phyloP scores from a whole-genome alignment of 2,329 filamentous ascomycete species.

The Calycina marina region DNA sequence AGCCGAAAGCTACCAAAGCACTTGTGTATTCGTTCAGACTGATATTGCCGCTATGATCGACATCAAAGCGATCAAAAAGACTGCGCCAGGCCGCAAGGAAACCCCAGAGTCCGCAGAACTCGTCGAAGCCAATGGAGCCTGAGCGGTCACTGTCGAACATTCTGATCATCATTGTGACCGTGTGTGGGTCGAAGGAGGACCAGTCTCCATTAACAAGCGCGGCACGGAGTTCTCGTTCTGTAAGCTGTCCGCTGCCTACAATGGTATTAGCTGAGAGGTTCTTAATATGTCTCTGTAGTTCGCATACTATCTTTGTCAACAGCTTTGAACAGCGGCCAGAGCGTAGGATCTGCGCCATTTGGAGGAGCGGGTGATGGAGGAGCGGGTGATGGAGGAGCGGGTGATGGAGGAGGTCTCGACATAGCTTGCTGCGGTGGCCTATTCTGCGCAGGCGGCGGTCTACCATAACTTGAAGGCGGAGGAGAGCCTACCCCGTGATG shows the following conservation, averaged over 20 bases:
- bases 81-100: constrained; percentile 90
- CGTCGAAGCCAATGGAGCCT: constrained; percentile 82
- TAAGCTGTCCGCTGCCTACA: constrained; percentile 63
- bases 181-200: constrained; percentile 83
- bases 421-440: constrained; percentile 34
- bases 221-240: constrained; percentile 71
- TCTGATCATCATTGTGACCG: constrained; percentile 96
- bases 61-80: constrained; percentile 90
- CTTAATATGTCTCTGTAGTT: too few relatives aligned
- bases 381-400: constrained; percentile 47
- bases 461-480: constrained; percentile 27
- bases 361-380: constrained; percentile 48
- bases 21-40: constrained; percentile 76
- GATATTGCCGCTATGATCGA: constrained; percentile 76
- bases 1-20: constrained; percentile 84
- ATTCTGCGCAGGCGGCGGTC: constrained; percentile 27
- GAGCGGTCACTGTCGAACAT: constrained; percentile 95
- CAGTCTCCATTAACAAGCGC: constrained; percentile 95
- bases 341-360: constrained; percentile 47
- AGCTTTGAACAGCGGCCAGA: constrained; percentile 76
- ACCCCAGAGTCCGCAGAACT: constrained; percentile 93
- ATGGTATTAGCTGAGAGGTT: too few relatives aligned
- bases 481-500: constrained; percentile 27
- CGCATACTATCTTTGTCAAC: constrained; percentile 73
- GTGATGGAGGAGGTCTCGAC: constrained; percentile 51